These are phyloP conservation scores for Leptographium radiaticola DNA, from an alignment of 2,329 filamentous ascomycete species.

Conservation along the genomic window DNA sequence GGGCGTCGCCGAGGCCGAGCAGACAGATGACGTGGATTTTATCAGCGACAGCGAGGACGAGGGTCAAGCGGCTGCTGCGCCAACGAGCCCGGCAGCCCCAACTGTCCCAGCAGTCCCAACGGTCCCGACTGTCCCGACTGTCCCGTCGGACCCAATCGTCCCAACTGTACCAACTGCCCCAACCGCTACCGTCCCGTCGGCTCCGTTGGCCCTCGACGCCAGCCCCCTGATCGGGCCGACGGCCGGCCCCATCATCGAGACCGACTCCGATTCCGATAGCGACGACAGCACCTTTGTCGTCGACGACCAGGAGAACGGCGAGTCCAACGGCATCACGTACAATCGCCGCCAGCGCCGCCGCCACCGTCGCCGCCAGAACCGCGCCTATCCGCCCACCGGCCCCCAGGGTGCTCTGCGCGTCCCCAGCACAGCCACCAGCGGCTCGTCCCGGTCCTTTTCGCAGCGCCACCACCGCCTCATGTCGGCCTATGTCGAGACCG, in stretches of 20 bases:
- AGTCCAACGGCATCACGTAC: not conserved
- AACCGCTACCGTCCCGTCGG: not conserved
- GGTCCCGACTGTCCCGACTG: too few species aligned
- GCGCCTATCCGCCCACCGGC: not conserved
- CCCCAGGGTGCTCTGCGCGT: not conserved
- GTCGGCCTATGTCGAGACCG: slow-evolving; percentile 8
- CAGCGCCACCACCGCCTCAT: slow-evolving; percentile 5
- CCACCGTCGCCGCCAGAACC: not conserved
- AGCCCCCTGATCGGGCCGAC: too few species aligned
- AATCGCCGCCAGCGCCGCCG: not conserved
- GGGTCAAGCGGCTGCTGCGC: too few species aligned
- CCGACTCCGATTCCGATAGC: slow-evolving; percentile 4
- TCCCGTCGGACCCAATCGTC: too few species aligned
- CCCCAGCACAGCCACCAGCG: not conserved
- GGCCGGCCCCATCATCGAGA: not conserved
- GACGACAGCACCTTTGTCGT: not conserved
- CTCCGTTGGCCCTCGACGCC: too few species aligned
- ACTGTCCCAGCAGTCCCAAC: too few species aligned
- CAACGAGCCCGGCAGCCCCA: too few species aligned
- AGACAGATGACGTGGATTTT: not conserved
- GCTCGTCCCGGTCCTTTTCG: slow-evolving; percentile 1
- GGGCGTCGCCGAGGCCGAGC: slow-evolving; percentile 12
- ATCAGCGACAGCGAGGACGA: too few species aligned
- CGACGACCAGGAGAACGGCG: not conserved
- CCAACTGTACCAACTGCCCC: too few species aligned